A percentile compares a stretch with the other conserved stretches of the same genome.
Conservation (phyloP, 1,139 yeast species). For the Pichia sp. region DNA sequence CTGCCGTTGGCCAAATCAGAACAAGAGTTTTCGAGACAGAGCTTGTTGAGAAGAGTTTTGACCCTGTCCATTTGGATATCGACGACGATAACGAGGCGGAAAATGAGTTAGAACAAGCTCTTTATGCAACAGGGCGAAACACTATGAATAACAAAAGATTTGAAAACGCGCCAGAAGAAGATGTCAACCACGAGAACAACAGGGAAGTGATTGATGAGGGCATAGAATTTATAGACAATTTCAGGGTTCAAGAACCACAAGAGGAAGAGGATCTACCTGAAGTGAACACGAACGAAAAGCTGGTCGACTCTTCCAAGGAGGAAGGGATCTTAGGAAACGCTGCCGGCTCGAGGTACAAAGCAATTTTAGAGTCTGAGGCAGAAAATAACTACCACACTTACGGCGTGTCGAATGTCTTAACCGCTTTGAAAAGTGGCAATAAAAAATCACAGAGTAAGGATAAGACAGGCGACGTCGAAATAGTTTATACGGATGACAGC, state of each 20-base stretch:
- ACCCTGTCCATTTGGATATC: constrained; percentile 34
- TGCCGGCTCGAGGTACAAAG: constrained; percentile 30
- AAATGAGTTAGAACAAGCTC: constrained; percentile 32
- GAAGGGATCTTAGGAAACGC: constrained; percentile 8
- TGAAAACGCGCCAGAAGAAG: constrained; percentile 26
- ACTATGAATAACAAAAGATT: constrained; percentile 31
- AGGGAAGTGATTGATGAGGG: constrained; percentile 51
- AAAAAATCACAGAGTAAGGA: constrained; percentile 24
- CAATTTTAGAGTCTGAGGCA: constrained; percentile 28
- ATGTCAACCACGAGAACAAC: constrained; percentile 20
- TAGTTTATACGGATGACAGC: constrained; percentile 64
- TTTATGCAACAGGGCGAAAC: constrained; percentile 40
- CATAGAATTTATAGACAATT: constrained; percentile 48
- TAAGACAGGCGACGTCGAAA: constrained; percentile 47
- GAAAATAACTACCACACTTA: constrained; percentile 31
- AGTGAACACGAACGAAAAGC: background rate
- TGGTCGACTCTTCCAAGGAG: constrained; percentile 12
- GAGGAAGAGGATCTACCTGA: background rate
- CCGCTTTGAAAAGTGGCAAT: background rate
- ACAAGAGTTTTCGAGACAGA: constrained; percentile 24
- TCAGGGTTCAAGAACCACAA: constrained; percentile 18
- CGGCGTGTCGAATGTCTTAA: constrained; percentile 15
- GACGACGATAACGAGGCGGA: constrained; percentile 36
- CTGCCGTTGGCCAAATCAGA: constrained; percentile 9
- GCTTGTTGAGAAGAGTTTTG: constrained; percentile 22